phyloP scores from a whole-genome alignment of 805 yeast genomes.

The Zygotorulaspora florentina region DNA sequence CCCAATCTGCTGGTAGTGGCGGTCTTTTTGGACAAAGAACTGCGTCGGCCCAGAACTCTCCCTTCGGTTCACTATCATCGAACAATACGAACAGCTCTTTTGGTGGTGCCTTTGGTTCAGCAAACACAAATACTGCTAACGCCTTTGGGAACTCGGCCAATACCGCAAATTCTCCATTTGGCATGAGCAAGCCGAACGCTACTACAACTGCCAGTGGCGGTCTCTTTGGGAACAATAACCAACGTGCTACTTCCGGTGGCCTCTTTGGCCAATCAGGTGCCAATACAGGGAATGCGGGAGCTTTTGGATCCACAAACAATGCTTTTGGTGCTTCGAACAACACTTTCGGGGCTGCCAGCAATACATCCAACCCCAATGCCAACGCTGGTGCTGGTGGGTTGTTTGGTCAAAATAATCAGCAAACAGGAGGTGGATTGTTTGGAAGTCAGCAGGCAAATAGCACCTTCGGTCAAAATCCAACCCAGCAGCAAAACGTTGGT shows the following conservation, averaged over 20 bases:
- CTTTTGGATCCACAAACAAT: constrained; percentile 24
- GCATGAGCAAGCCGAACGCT: constrained; percentile 29
- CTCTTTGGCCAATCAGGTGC: constrained; percentile 25
- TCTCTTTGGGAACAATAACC: constrained; percentile 24
- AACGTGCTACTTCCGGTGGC: constrained; percentile 20
- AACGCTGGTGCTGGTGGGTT: constrained; percentile 36
- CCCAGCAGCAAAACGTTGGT: constrained; percentile 15
- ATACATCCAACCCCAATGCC: constrained; percentile 14
- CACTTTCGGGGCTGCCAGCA: constrained; percentile 40
- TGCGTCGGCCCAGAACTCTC: constrained; percentile 22
- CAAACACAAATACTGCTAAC: constrained; percentile 25
- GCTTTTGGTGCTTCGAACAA: constrained; percentile 9
- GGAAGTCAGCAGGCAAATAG: constrained; percentile 31
- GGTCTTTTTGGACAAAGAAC: constrained; percentile 28
- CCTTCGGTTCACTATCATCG: constrained; percentile 24
- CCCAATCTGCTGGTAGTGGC: constrained; percentile 18
- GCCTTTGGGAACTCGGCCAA: constrained; percentile 30
- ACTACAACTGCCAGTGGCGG: constrained; percentile 25
- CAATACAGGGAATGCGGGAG: constrained; percentile 16
- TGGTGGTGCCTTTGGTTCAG: constrained; percentile 33
- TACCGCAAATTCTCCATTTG: constrained; percentile 40
- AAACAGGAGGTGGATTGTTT: constrained; percentile 40
- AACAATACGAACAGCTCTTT: constrained; percentile 12
- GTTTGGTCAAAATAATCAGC: constrained; percentile 38
- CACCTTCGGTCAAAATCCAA: constrained; percentile 30